A percentile compares a stretch with the other conserved stretches of the same genome.
Conservation (phyloP, 2,329 filamentous ascomycete genomes). For the Aspergillus pseudoglaucus region DNA sequence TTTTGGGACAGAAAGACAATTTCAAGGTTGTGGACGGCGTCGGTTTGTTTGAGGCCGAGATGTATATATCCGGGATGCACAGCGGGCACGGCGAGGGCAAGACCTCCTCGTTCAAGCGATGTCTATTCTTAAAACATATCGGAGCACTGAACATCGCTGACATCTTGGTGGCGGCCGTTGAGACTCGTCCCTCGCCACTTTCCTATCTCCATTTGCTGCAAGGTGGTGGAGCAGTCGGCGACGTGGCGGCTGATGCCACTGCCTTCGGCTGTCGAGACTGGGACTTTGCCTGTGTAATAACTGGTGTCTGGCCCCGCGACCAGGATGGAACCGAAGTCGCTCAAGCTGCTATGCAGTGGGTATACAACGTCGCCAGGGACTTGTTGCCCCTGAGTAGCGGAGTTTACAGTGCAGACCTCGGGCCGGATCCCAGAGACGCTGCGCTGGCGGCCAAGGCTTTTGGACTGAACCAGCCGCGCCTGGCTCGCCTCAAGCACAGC, state of each 20-base stretch:
- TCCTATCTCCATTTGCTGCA: constrained; percentile 61
- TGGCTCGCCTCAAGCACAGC: constrained; percentile 46
- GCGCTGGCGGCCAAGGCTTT: constrained; percentile 50
- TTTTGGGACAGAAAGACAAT: constrained; percentile 31
- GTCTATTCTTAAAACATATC: constrained; percentile 52
- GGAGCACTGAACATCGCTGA: constrained; percentile 26
- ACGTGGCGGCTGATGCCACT: constrained; percentile 41
- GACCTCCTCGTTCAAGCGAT: constrained; percentile 60
- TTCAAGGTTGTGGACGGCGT: constrained; percentile 41
- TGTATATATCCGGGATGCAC: constrained; percentile 57
- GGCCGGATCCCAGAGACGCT: constrained; percentile 54
- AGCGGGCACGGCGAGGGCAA: constrained; percentile 53
- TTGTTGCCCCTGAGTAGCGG: constrained; percentile 49
- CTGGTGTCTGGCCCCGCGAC: constrained; percentile 54
- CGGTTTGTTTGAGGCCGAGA: constrained; percentile 52
- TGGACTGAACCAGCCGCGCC: constrained; percentile 47
- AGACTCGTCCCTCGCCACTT: constrained; percentile 44
- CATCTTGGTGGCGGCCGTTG: constrained; percentile 41
- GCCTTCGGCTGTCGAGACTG: constrained; percentile 60
- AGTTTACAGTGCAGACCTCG: constrained; percentile 56
- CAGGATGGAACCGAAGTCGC: constrained; percentile 42
- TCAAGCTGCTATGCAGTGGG: constrained; percentile 45
- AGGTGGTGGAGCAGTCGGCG: constrained; percentile 48
- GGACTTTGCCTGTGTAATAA: constrained; percentile 59
- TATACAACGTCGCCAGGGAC: constrained; percentile 45